Conservation (phyloP, 306 rosid genomes). For the Prinsepia uniflora region DNA sequence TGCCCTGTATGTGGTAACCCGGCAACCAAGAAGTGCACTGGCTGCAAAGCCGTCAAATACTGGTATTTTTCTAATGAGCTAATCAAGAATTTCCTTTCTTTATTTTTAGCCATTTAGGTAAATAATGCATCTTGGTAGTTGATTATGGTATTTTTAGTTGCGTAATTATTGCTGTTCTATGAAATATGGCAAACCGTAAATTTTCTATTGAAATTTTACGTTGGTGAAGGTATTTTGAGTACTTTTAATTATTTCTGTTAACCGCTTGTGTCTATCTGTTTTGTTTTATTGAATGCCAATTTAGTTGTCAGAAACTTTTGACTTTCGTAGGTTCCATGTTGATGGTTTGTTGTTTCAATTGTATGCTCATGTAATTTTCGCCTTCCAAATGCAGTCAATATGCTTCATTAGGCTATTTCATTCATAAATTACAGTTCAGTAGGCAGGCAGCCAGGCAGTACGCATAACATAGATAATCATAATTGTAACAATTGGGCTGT, state of each 20-base stretch:
- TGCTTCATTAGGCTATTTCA: background rate
- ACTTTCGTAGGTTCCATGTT: background rate
- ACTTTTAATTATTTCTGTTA: background rate
- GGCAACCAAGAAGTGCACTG: constrained; percentile 63
- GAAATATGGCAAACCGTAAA: background rate
- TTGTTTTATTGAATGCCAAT: background rate
- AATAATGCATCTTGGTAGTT: background rate
- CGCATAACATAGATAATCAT: background rate
- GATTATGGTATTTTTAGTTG: background rate
- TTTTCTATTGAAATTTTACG: background rate
- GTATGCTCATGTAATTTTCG: background rate
- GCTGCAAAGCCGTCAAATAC: constrained; percentile 79
- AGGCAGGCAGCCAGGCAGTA: background rate
- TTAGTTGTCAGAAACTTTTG: background rate
- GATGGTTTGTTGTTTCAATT: background rate
- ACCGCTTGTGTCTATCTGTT: background rate
- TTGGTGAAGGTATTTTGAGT: background rate
- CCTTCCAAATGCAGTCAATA: background rate
- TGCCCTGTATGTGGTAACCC: constrained; percentile 56
- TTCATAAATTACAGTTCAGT: background rate
- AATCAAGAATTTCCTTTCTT: background rate
- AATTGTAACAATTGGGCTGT: background rate
- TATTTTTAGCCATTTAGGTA: background rate
- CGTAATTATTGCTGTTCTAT: background rate
- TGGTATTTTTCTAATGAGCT: constrained; percentile 36